A percentile compares a stretch with the other conserved stretches of the same genome.
These are phyloP conservation scores for Pezicula radicicola DNA, from an alignment of 2,329 filamentous ascomycete species.

Conservation along the genomic window DNA sequence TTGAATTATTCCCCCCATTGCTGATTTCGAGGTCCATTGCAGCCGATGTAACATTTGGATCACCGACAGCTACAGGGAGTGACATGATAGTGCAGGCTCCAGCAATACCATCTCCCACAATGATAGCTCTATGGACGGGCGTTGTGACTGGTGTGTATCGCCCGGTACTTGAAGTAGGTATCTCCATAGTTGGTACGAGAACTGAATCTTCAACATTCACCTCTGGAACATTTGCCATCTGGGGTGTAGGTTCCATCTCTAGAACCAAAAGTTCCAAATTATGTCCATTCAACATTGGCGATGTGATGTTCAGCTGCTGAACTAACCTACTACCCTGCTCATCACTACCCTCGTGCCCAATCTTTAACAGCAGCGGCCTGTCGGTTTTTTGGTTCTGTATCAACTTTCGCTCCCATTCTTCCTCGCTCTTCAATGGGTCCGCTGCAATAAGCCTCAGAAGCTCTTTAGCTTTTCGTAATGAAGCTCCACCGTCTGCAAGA, in stretches of 20 bases:
- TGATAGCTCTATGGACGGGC: conserved; percentile 78
- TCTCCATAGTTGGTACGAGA: conserved; percentile 73
- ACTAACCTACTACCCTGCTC: conserved; percentile 44
- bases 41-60: conserved; percentile 42
- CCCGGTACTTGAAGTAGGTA: conserved; percentile 61
- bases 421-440: conserved; percentile 62
- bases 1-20: conserved; percentile 25
- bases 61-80: conserved; percentile 27
- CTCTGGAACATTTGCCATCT: conserved; percentile 39
- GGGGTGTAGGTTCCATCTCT: conserved; percentile 45
- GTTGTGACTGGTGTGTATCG: conserved; percentile 67
- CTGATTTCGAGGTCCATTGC: conserved; percentile 54
- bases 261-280: conserved; percentile 63
- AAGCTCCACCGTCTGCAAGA: conserved; percentile 31
- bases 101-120: conserved; percentile 70
- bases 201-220: conserved; percentile 58
- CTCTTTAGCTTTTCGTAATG: conserved; percentile 51
- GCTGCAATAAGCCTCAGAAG: conserved; percentile 69
- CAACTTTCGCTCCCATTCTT: conserved; percentile 66
- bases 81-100: conserved; percentile 56
- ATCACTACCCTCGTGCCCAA: conserved; percentile 33
- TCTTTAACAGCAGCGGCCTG: conserved; percentile 62
- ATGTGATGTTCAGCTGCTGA: conserved; percentile 59
- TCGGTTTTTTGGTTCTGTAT: conserved; percentile 35
- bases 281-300: conserved; percentile 55